Evolutionary conservation across 2,329 filamentous ascomycete genomes (phyloP).

Genomic region (Fusarium sp.): DNA sequence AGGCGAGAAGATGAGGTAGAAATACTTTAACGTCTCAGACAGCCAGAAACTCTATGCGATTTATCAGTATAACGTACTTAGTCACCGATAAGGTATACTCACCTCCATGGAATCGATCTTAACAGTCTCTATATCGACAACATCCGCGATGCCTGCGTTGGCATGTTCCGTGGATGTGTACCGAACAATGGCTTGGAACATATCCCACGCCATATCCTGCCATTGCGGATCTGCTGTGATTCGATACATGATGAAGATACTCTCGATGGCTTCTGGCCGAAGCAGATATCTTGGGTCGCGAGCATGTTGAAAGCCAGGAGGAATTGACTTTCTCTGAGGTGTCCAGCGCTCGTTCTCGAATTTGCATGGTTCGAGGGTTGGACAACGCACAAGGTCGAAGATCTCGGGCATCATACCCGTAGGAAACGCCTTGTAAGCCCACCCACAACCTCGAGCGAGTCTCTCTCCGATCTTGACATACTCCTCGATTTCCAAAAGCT

Average conservation of each 20-base stretch:
- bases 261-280: constrained; percentile 64
- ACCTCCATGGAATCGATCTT: constrained; percentile 71
- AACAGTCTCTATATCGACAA: constrained; percentile 51
- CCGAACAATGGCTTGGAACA: constrained; percentile 62
- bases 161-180: constrained; percentile 62
- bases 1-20: constrained; percentile 77
- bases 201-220: constrained; percentile 65
- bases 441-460: constrained; percentile 67
- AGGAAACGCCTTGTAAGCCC: constrained; percentile 67
- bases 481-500: constrained; percentile 64
- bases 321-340: constrained; percentile 46
- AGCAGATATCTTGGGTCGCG: constrained; percentile 64
- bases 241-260: constrained; percentile 63
- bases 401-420: constrained; percentile 71
- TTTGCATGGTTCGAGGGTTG: constrained; percentile 51
- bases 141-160: constrained; percentile 62
- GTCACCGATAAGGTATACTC: constrained; percentile 45
- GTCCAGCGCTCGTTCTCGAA: constrained; percentile 51
- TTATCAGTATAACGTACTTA: background rate
- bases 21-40: constrained; percentile 81
- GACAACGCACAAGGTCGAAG: constrained; percentile 61
- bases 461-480: constrained; percentile 63
- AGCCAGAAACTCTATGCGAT: constrained; percentile 74
- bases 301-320: constrained; percentile 72
- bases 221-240: constrained; percentile 62